phyloP scores from a whole-genome alignment of 495 filamentous ascomycete species.

The Xylaria acuta region DNA sequence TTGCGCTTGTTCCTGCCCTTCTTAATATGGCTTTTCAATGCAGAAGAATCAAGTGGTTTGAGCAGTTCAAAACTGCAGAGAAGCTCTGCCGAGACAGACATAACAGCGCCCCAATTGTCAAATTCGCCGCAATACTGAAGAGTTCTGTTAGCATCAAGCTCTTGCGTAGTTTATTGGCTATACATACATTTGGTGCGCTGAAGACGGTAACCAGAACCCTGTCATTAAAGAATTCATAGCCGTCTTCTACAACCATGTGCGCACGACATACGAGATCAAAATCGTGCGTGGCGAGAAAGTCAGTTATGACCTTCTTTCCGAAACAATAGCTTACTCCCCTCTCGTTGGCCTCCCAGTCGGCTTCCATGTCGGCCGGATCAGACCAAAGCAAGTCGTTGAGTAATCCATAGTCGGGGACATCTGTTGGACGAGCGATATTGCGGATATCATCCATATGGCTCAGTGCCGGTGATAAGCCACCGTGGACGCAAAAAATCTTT shows the following conservation, averaged over 20 bases:
- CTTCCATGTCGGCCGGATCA: conserved; percentile 96
- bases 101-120: conserved; percentile 98
- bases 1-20: conserved; percentile 89
- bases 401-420: conserved; percentile 96
- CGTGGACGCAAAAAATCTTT: conserved; percentile 99
- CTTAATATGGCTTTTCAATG: conserved; percentile 98
- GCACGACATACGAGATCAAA: conserved; percentile 97
- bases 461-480: conserved; percentile 89
- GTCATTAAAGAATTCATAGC: conserved; percentile 98
- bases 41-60: conserved; percentile 96
- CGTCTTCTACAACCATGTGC: conserved; percentile 99
- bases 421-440: conserved; percentile 91
- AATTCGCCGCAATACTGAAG: conserved; percentile 96
- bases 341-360: conserved; percentile 98
- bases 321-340: conserved; percentile 98
- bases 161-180: background rate
- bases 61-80: conserved; percentile 97
- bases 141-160: background rate
- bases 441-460: conserved; percentile 98
- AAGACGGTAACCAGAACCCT: conserved; percentile 96
- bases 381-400: conserved; percentile 98
- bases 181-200: conserved; percentile 92
- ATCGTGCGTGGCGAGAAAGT: conserved; percentile 92
- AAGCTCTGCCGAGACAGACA: conserved; percentile 93
- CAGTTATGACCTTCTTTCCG: conserved; percentile 96